A percentile compares a stretch with the other conserved stretches of the same genome.
Conservation (phyloP, 306 rosid species). For the Cucurbita maxima region DNA sequence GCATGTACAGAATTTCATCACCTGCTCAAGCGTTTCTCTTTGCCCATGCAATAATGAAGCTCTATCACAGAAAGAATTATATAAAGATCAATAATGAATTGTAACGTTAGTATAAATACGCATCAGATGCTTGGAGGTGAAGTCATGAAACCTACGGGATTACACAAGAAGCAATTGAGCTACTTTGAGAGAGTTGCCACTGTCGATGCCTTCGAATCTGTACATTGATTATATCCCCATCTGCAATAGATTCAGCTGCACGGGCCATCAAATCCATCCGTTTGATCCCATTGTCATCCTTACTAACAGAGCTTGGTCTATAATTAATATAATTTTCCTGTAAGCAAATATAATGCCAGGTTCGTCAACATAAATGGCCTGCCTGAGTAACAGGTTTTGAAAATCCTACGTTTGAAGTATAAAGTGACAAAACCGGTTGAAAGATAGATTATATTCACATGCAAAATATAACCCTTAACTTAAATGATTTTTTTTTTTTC, state of each 20-base stretch:
- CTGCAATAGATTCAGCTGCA: conserved; percentile 88
- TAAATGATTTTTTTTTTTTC: no score
- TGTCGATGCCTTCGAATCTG: conserved; percentile 90
- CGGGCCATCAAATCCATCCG: conserved; percentile 73
- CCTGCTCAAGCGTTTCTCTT: conserved; percentile 78
- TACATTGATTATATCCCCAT: conserved; percentile 82
- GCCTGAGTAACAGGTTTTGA: neutral
- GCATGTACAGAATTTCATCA: conserved; percentile 18
- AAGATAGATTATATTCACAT: neutral
- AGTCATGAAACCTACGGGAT: conserved; percentile 59
- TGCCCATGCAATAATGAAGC: conserved; percentile 73
- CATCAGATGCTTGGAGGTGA: conserved; percentile 13
- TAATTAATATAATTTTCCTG: conserved; percentile 94
- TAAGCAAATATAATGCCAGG: conserved; percentile 7
- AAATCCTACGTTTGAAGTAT: neutral
- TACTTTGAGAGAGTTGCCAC: conserved; percentile 95
- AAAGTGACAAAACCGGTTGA: neutral
- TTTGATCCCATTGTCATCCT: conserved; percentile 64
- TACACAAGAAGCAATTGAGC: conserved; percentile 59
- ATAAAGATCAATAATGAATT: conserved; percentile 4
- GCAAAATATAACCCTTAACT: neutral
- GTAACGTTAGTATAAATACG: conserved; percentile 6
- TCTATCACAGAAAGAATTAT: conserved; percentile 24
- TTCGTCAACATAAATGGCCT: neutral
- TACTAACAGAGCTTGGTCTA: conserved; percentile 54